Evolutionary conservation across 768 basidiomycete species (phyloP), one percentile per base, ranked within the genome.

Genomic region (Lentinula detonsa): DNA sequence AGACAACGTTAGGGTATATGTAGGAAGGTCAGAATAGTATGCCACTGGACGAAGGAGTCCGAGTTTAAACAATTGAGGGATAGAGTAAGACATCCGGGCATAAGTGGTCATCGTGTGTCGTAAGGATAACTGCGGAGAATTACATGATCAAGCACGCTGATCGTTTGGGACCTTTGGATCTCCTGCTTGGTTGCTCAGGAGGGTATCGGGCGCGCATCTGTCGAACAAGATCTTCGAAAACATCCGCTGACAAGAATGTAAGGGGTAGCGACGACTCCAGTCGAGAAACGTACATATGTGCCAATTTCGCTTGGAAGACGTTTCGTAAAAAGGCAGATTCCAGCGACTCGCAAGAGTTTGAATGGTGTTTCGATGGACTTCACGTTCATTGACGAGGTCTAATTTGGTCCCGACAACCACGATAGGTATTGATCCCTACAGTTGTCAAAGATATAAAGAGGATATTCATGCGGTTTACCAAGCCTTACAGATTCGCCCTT

Each of bases 381-480:
- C 90, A 35, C 93, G 83, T 71, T 95, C 93, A 61, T 82, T 85
- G 31, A 81, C 82, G 42, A 95, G 81, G 70, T 95, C 93, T 45
- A 88, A 77, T 70, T 93, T 93, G 34, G 92, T 93, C 46, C 92
- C 93, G 8, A 93, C 93, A 15, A 94, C 81, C 10, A 93, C 88
- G 64, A 95, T 90, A 8, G 93, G 93, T 18, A 92, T 74, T 85
- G 89, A 64, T 42, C 57, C 13, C 16, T 23, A 51, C 2, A 39
- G 42, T 39, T 59, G 18, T 13, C 52, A 46, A 49, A 34, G 28
- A 63, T 50, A 13, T 16, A 33, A 15, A 8, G 4, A 15, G 21
- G 58, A 23, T 28, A 34, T 35, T 33, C 21, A 16, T 33, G n/a
- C 3, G n/a, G 4, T 35, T 21, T 8, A 35, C 11, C 18, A 11